Evolutionary conservation across 2,329 filamentous ascomycete genomes (phyloP).

Genomic region (Cladosporium sp.): DNA sequence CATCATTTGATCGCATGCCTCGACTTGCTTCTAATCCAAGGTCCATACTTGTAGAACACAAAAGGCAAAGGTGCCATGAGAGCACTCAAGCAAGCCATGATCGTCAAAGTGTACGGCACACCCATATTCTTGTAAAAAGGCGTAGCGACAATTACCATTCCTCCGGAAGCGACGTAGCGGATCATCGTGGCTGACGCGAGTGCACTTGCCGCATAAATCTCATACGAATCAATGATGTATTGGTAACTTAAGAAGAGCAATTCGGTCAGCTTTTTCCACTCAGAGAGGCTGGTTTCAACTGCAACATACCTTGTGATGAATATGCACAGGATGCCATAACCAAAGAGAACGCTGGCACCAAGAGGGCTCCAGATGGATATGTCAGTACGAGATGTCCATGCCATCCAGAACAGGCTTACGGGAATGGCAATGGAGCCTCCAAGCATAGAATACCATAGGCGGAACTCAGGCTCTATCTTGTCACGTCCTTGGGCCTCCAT

Average conservation of each 20-base stretch:
- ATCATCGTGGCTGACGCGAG: conserved; percentile 40
- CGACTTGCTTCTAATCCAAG: conserved; percentile 8
- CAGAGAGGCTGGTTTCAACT: not conserved
- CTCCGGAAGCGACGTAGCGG: conserved; percentile 38
- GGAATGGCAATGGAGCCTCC: conserved; percentile 45
- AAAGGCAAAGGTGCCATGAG: conserved; percentile 39
- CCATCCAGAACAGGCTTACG: conserved; percentile 55
- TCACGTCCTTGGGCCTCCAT: conserved; percentile 35
- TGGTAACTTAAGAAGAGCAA: conserved; percentile 42
- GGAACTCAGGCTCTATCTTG: conserved; percentile 49
- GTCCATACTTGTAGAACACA: conserved; percentile 42
- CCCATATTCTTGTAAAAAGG: conserved; percentile 39
- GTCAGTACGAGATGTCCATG: conserved; percentile 44
- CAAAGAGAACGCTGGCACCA: conserved; percentile 49
- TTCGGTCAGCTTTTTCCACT: conserved; percentile 3
- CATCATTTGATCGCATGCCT: conserved; percentile 2
- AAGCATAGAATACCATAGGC: conserved; percentile 50
- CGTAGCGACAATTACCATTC: conserved; percentile 37
- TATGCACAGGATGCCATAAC: conserved; percentile 47
- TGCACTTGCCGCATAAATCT: conserved; percentile 49
- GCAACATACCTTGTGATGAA: conserved; percentile 47
- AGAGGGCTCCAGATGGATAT: conserved; percentile 52
- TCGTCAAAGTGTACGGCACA: conserved; percentile 32
- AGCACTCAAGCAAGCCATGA: conserved; percentile 31
- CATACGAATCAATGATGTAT: conserved; percentile 58